These are phyloP conservation scores for Spathaspora passalidarum DNA, from an alignment of 805 yeast species.

Conservation along the genomic window DNA sequence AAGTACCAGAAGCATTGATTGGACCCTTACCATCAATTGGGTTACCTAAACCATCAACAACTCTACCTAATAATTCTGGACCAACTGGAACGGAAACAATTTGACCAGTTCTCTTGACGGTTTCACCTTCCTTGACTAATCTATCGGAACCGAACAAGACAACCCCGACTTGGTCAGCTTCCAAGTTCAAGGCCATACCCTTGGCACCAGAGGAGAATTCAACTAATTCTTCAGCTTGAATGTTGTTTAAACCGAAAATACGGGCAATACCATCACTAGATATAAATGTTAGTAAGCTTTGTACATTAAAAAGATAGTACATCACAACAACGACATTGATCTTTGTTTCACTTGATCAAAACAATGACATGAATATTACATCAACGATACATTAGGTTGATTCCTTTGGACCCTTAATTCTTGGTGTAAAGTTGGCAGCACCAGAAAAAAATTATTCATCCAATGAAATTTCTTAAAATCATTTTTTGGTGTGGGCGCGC, in stretches of 20 bases:
- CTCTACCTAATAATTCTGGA: constrained; percentile 97
- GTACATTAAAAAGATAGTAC: neutral
- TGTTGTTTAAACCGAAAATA: constrained; percentile 98
- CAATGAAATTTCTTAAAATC: constrained; percentile 2
- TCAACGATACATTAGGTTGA: no score
- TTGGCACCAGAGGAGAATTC: constrained; percentile 99
- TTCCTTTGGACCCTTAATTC: neutral
- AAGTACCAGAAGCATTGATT: constrained; percentile 73
- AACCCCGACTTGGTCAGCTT: constrained; percentile 99
- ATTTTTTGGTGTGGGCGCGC: constrained; percentile 1
- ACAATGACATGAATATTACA: neutral
- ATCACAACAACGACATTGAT: neutral
- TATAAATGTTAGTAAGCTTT: constrained; percentile 34
- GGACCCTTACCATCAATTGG: constrained; percentile 99
- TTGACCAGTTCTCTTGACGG: constrained; percentile 99
- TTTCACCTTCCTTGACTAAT: constrained; percentile 98
- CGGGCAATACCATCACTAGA: constrained; percentile 99
- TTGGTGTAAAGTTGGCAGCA: neutral
- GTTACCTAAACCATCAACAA: constrained; percentile 98
- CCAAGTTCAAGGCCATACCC: constrained; percentile 99
- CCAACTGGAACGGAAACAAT: constrained; percentile 99
- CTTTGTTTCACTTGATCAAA: neutral
- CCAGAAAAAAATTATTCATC: neutral
- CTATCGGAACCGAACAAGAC: constrained; percentile 99
- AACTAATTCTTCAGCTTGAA: constrained; percentile 99